Percentiles rank a stretch among this genome's conserved stretches.
Evolutionary conservation across 2,329 filamentous ascomycete genomes (phyloP).

Genomic region (Septoria linicola): DNA sequence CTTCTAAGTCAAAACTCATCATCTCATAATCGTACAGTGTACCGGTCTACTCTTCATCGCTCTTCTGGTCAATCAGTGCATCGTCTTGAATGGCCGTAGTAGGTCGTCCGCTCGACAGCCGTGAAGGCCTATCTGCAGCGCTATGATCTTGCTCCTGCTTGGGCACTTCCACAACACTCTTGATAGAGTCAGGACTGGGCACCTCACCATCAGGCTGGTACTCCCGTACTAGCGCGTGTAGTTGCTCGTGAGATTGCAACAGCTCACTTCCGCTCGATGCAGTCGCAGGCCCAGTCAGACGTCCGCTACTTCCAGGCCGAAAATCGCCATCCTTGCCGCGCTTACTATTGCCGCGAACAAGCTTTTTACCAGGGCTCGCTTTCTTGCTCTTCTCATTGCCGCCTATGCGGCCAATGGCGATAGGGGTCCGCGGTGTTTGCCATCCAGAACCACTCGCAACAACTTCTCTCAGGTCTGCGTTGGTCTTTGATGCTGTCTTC

Average conservation of each 20-base stretch:
- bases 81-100: constrained; percentile 19
- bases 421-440: constrained; percentile 29
- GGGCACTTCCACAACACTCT: constrained; percentile 25
- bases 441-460: constrained; percentile 15
- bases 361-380: constrained; percentile 32
- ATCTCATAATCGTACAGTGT: constrained; percentile 4
- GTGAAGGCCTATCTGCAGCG: constrained; percentile 15
- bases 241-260: constrained; percentile 14
- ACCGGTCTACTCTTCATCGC: not conserved
- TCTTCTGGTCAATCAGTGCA: constrained; percentile 13
- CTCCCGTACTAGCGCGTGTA: constrained; percentile 15
- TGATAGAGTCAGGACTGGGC: constrained; percentile 27
- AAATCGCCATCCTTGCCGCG: constrained; percentile 27
- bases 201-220: constrained; percentile 11
- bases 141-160: constrained; percentile 13
- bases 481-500: constrained; percentile 19
- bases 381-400: constrained; percentile 27
- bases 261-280: constrained; percentile 9
- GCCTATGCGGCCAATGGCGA: constrained; percentile 25
- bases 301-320: constrained; percentile 19
- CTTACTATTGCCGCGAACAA: constrained; percentile 20
- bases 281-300: constrained; percentile 11
- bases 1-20: not conserved
- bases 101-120: constrained; percentile 13
- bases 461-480: constrained; percentile 21